Base-by-base conservation (phyloP, 2,329 filamentous ascomycete species). In the Ascomycota sp. region DNA sequence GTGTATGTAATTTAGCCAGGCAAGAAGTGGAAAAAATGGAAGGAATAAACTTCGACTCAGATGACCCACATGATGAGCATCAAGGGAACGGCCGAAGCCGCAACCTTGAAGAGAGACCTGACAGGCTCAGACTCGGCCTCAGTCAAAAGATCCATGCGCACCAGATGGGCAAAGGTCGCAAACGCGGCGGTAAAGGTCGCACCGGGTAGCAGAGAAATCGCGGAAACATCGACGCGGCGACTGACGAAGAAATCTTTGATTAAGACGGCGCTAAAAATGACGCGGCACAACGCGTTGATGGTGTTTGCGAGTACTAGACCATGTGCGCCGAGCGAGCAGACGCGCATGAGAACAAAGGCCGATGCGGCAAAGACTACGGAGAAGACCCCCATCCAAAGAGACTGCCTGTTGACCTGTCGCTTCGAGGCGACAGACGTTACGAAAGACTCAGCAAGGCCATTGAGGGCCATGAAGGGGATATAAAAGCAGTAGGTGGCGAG, bases 371-470 rank as follows among this genome's bases (percentile, higher is more conserved):
- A 95, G 2, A 68, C 66, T 7, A 65, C 56, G 3, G 82, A 92
- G 47, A 92, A 94, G 2, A 55, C 62, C 4, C 68, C 65, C 86
- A 98, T 95, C 72, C 75, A 89, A 4, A 70, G 48, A 1, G 78
- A 81, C 49, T 98, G 89, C 4, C 48, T 52, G 37, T 81, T 71
- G 3, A 98, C 67, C 39, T 95, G 66, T 4, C 62, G 52, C 37
- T 81, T 66, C 0, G 68, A 75, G 1, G 86, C 85, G 1, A 91
- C 80, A 2, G 81, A 82, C 1, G 85, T 75, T 11, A 95, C 85
- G 42, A 98, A 95, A 0, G 83, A 81, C 53, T 98, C 89, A 2
- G 77, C 71, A 15, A 95, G 69, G 30, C 89, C 89, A 45, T 98
- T 98, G 42, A 92, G 57, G 3, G 86, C 89, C 4, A 95, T 65